Base-by-base conservation (phyloP, 2,329 filamentous ascomycete species). In the Pseudogymnoascus sp. region DNA sequence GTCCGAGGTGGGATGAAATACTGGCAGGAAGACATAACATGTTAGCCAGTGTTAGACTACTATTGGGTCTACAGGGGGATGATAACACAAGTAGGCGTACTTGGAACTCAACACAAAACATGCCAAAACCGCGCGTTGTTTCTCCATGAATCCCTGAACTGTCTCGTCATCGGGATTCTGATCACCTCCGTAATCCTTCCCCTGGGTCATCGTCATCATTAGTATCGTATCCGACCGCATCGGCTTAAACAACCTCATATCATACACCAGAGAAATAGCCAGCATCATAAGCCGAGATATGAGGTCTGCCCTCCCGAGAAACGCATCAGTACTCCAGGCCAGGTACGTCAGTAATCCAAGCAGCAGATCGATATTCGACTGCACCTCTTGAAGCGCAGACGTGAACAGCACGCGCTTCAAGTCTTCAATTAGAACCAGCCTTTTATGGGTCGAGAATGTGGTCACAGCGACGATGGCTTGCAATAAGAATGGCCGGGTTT, bases 351-450 rank as follows among this genome's bases (percentile, higher is more conserved):
- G 68, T 3, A 84, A 64, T 0, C 82, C 82, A 10, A 81, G 73
- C 1, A 86, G 72, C 10, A 85, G 66, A 65, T 86, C 83, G 40
- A 84, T 72, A 59, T 71, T 78, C 61, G 78, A 77, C 63, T 83
- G 80, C n/a, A 76, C 72, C 8, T 80, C 75, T 11, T 82, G 64
- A 6, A 84, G 67, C 26, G 82, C 72, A 63, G 76, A 77, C n/a
- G 77, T 74, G 0, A 79, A 76, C 13, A 83, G 61, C 26, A 79
- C 74, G 50, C 77, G 73, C 44, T 78, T 78, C 5, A 80, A 72
- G 16, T 73, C 75, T 1, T 76, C 76, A 37, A 74, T 74, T 37
- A 81, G 68, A 1, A 71, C 70, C 0, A 72, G 60, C 63, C 82
- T 79, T 61, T 77, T 74, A 2, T 72, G 68, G 0, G 73, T 71